Conservation (phyloP, 1,284 basidiomycete genomes). For the Leucoagaricus sp. region DNA sequence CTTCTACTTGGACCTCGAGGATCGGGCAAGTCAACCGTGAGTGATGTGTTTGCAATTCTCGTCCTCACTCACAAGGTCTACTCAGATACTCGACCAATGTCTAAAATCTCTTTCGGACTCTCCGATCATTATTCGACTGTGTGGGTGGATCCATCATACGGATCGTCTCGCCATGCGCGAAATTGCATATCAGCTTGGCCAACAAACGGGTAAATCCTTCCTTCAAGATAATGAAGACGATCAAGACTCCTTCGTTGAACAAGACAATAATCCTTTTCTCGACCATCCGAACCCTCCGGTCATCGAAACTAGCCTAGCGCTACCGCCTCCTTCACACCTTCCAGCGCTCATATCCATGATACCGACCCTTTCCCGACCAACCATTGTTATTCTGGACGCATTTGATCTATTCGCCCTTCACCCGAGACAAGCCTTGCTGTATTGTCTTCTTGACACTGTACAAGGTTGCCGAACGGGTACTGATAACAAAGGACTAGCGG, state of each 20-base stretch:
- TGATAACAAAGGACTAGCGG: constrained; percentile 69
- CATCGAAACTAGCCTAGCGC: constrained; percentile 28
- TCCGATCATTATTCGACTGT: constrained; percentile 79
- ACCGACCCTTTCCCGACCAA: constrained; percentile 75
- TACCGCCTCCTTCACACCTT: constrained; percentile 76
- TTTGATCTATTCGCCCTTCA: constrained; percentile 92
- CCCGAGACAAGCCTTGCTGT: constrained; percentile 84
- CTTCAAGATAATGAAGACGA: constrained; percentile 41
- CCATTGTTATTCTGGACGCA: constrained; percentile 83
- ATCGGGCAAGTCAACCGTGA: constrained; percentile 81
- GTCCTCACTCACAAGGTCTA: background rate
- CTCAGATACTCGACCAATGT: constrained; percentile 60
- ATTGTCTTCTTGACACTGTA: constrained; percentile 85
- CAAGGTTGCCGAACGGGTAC: constrained; percentile 63
- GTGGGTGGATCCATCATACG: constrained; percentile 83
- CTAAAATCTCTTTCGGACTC: constrained; percentile 41
- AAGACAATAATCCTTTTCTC: constrained; percentile 39
- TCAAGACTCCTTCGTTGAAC: constrained; percentile 28
- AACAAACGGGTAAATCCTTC: constrained; percentile 65
- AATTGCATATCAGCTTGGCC: constrained; percentile 79
- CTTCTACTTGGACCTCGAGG: constrained; percentile 81
- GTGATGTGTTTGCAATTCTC: constrained; percentile 26
- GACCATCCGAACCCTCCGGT: constrained; percentile 23
- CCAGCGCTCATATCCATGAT: constrained; percentile 79
- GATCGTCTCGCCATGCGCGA: constrained; percentile 92